Conservation (phyloP, 2,329 filamentous ascomycete species). For the Aspergillus viridinutans region DNA sequence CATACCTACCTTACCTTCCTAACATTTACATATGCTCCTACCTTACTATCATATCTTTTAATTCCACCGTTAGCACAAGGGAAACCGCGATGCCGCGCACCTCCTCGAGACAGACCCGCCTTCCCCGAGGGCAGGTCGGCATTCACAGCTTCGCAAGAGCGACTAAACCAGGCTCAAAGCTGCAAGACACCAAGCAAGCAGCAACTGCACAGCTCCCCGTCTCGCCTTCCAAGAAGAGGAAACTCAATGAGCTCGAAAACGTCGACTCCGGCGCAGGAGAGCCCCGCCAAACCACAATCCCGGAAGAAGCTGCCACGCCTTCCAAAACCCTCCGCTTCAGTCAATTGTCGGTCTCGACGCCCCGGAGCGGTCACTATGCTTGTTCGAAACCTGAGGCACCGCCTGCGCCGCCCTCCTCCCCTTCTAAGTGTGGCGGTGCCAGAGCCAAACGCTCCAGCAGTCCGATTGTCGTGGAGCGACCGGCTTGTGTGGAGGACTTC, state of each 20-base stretch:
- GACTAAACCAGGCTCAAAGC: slow-evolving; percentile 36
- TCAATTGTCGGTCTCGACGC: slow-evolving; percentile 30
- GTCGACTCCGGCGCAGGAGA: slow-evolving; percentile 23
- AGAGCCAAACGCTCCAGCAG: slow-evolving; percentile 20
- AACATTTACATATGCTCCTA: slow-evolving; percentile 7
- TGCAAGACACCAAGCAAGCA: slow-evolving; percentile 28
- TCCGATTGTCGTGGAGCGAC: slow-evolving; percentile 10
- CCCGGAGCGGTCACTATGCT: slow-evolving; percentile 27
- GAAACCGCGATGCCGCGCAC: slow-evolving; percentile 30
- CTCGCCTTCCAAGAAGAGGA: slow-evolving; percentile 40
- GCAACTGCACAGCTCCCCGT: slow-evolving; percentile 20
- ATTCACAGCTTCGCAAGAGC: slow-evolving; percentile 44
- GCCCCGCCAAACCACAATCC: slow-evolving; percentile 1
- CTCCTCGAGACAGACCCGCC: slow-evolving; percentile 26
- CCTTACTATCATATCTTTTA: slow-evolving; percentile 8
- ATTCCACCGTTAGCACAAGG: slow-evolving; percentile 9
- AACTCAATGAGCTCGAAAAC: slow-evolving; percentile 32
- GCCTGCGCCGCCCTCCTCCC: slow-evolving; percentile 17
- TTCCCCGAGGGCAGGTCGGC: slow-evolving; percentile 35
- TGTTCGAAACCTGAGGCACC: slow-evolving; percentile 8
- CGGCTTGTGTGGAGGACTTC: slow-evolving; percentile 46
- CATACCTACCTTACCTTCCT: slow-evolving; percentile 5
- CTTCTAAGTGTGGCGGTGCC: slow-evolving; percentile 20
- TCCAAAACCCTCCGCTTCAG: slow-evolving; percentile 33
- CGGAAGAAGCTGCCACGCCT: slow-evolving; percentile 22